Conservation (phyloP, 78 protist species). For the Planoprotostelium fungivorum region DNA sequence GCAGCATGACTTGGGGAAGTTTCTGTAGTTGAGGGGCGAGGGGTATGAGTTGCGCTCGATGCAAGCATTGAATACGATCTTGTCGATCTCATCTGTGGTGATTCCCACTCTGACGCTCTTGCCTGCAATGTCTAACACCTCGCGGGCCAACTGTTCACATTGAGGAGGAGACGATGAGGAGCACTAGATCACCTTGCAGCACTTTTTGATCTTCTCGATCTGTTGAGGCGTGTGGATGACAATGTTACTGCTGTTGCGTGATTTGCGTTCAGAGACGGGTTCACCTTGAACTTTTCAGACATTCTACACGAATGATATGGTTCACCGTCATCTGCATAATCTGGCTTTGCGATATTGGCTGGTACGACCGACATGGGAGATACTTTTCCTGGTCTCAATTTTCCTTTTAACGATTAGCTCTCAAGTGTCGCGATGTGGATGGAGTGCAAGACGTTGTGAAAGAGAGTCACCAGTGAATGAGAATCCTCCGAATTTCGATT, state of each 20-base stretch:
- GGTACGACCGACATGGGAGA: conserved; percentile 43
- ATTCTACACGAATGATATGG: neutral
- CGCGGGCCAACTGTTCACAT: conserved; percentile 55
- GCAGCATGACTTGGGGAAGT: conserved; percentile 90
- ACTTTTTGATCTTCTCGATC: conserved; percentile 45
- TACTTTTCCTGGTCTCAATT: conserved; percentile 40
- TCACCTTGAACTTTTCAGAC: neutral
- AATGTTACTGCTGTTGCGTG: conserved; percentile 12
- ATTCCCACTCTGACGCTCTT: conserved; percentile 67
- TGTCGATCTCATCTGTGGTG: conserved; percentile 89
- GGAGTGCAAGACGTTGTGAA: neutral
- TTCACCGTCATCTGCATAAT: conserved; percentile 47
- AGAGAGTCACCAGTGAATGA: conserved; percentile 15
- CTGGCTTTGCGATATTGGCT: conserved; percentile 19
- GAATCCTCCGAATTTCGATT: conserved; percentile 18
- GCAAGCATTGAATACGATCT: conserved; percentile 75
- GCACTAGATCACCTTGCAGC: neutral
- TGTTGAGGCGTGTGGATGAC: conserved; percentile 21
- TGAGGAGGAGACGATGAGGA: neutral
- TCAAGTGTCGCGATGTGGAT: neutral
- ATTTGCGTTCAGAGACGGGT: neutral
- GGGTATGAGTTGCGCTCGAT: conserved; percentile 89
- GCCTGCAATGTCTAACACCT: conserved; percentile 86
- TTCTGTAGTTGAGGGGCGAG: conserved; percentile 89
- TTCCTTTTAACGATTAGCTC: neutral